A percentile compares a stretch with the other conserved stretches of the same genome.
Conservation (phyloP, 2,329 filamentous ascomycete genomes). For the Aspergillus chevalieri region DNA sequence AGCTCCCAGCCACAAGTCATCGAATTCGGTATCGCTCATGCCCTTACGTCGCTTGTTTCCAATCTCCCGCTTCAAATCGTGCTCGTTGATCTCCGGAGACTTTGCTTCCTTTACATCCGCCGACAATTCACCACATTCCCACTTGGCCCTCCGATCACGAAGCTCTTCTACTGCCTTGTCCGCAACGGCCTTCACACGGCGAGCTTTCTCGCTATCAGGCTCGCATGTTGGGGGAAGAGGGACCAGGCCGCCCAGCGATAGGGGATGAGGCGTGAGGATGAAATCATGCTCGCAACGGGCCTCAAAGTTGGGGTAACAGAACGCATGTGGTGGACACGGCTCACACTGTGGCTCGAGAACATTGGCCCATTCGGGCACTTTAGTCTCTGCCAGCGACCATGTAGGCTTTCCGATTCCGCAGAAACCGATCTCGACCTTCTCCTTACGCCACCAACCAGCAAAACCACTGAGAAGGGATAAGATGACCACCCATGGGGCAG, state of each 20-base stretch:
- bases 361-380: conserved; percentile 67
- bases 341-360: conserved; percentile 76
- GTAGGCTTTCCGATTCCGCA: conserved; percentile 73
- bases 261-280: conserved; percentile 73
- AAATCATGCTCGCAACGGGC: conserved; percentile 83
- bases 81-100: conserved; percentile 60
- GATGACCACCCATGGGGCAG: conserved; percentile 65
- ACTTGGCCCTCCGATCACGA: conserved; percentile 76
- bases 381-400: conserved; percentile 53
- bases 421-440: conserved; percentile 94
- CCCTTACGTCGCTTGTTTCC: conserved; percentile 70
- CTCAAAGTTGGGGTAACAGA: conserved; percentile 72
- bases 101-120: conserved; percentile 55
- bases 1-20: conserved; percentile 62
- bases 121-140: conserved; percentile 75
- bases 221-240: conserved; percentile 89
- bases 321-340: conserved; percentile 81
- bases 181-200: conserved; percentile 78
- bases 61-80: conserved; percentile 71
- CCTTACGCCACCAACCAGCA: conserved; percentile 79
- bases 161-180: conserved; percentile 83
- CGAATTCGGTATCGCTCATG: conserved; percentile 82
- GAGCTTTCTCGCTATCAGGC: conserved; percentile 86
- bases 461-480: conserved; percentile 66
- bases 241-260: conserved; percentile 72